Evolutionary conservation across 495 filamentous ascomycete genomes (phyloP), one percentile per base, ranked within the genome.

Genomic region (Lasiosphaeria hispida): DNA sequence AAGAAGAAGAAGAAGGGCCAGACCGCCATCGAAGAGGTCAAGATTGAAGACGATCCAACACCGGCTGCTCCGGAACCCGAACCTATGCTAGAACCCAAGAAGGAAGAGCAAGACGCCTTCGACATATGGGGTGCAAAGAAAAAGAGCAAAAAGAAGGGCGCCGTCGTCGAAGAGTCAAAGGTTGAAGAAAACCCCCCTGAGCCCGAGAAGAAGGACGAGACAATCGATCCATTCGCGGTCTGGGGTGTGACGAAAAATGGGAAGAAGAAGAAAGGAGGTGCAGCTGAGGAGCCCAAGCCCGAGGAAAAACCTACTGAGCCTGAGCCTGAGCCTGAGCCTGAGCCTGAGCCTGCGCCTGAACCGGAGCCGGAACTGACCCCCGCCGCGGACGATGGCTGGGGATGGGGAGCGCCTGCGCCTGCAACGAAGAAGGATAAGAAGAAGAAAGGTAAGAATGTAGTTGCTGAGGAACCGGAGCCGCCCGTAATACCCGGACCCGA

Each of bases 1-100:
- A 68, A 63, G 51, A 74, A 72, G 61, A 72, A 71, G 48, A 67
- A 66, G 60, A 67, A 67, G 40, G 48, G 43, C 4, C 61, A 62
- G 48, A 13, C n/a, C 11, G 45, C 10, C 3, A 19, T 10, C 33
- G 59, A 65, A 53, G 61, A 63, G 36, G 7, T 48, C 7, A 63
- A 60, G 38, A 8, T 48, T 1, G 55, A 64, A 40, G 58, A 57
- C 34, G 13, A 23, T 23, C 19, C 61, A 35, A 53, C 63, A 45
- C 36, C 51, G 10, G n/a, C 54, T 7, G 44, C 51, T 34, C 48
- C 53, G 10, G 53, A 49, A 35, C 50, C 44, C 8, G 47, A 34
- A 4, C 47, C 52, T 7, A 42, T 51, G 33, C 48, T 48, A 14
- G 53, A 56, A 35, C 50, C 44, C 3, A 52, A 60, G 30, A 49